Percentiles rank a stretch among this genome's conserved stretches.
phyloP scores from a whole-genome alignment of 2,329 filamentous ascomycete genomes.

The Aspergillus sp. region DNA sequence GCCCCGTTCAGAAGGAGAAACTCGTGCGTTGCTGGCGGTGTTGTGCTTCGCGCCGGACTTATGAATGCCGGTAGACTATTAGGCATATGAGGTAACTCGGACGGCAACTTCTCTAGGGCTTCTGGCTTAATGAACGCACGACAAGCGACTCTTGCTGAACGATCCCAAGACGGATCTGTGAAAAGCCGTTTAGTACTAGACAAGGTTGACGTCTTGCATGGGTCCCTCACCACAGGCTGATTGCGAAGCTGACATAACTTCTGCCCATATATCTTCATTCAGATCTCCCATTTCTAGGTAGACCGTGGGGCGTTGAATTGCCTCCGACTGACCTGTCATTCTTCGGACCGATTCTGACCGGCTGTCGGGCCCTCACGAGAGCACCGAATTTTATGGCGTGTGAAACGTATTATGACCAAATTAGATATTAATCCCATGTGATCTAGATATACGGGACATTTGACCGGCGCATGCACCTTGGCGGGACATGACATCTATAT shows the following conservation, averaged over 20 bases:
- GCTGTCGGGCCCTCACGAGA: neutral
- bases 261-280: neutral
- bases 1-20: neutral
- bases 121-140: neutral
- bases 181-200: neutral
- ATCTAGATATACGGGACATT: neutral
- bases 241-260: neutral
- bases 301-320: neutral
- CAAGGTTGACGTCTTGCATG: neutral
- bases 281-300: neutral
- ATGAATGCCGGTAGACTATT: neutral
- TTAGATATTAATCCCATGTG: neutral
- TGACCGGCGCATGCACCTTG: neutral
- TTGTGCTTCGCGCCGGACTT: neutral
- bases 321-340: neutral
- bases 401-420: neutral
- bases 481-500: neutral
- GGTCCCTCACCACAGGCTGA: neutral
- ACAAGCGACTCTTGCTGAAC: neutral
- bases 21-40: neutral
- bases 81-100: neutral
- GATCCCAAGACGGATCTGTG: neutral
- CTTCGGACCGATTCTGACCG: neutral
- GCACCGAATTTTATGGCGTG: neutral
- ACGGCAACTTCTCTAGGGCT: neutral